Evolutionary conservation across 345 rosid species (phyloP).

Genomic region (Kernera saxatilis): DNA sequence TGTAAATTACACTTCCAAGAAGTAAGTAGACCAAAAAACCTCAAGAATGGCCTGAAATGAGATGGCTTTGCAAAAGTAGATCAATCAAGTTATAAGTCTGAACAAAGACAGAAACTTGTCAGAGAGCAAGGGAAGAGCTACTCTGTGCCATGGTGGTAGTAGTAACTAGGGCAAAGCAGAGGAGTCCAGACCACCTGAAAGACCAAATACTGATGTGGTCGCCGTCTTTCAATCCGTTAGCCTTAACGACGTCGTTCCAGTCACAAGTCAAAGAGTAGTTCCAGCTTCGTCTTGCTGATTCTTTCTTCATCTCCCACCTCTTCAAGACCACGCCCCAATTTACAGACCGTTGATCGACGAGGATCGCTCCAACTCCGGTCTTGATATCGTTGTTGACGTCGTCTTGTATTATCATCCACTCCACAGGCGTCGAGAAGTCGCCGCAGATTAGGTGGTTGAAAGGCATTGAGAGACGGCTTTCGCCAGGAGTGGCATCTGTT

Average conservation of each 20-base stretch:
- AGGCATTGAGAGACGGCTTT: conserved; percentile 15
- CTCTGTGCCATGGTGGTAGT: not conserved
- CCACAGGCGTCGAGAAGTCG: conserved; percentile 3
- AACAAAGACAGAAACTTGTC: not conserved
- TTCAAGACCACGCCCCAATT: not conserved
- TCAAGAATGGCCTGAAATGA: not conserved
- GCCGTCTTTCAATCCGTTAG: not conserved
- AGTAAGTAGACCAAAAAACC: too few relatives aligned
- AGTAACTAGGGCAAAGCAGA: conserved; percentile 20
- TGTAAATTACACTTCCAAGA: too few relatives aligned
- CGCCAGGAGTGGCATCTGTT: not conserved
- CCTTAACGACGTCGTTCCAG: conserved; percentile 1
- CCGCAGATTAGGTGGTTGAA: not conserved
- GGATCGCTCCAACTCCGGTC: not conserved
- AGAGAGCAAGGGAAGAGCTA: not conserved
- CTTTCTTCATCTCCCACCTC: not conserved
- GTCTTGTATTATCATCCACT: not conserved
- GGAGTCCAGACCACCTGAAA: not conserved
- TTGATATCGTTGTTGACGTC: not conserved
- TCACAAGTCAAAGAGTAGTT: not conserved
- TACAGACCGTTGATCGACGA: not conserved
- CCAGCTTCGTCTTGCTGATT: not conserved
- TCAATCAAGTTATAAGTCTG: not conserved
- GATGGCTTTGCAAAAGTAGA: not conserved
- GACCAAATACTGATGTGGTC: not conserved